Evolutionary conservation across 208 protist species (phyloP).

Genomic region (Perkinsela sp.): DNA sequence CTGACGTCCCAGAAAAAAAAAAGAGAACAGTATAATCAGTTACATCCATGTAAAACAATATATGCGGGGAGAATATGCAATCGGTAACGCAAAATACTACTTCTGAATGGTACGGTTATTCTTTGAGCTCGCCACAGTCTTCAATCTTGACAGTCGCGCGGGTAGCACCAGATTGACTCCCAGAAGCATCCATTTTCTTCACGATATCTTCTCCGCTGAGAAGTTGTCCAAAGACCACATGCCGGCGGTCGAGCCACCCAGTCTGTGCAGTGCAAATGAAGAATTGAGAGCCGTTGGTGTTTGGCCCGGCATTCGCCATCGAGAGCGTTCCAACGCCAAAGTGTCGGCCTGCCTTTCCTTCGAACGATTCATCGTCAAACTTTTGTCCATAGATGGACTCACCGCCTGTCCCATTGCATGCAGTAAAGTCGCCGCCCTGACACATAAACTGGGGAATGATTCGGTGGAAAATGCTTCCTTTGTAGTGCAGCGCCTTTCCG

Average conservation of each 20-base stretch:
- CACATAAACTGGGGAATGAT: slow-evolving; percentile 72
- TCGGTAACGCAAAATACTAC: too few relatives aligned
- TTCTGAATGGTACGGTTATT: too few relatives aligned
- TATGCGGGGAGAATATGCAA: too few relatives aligned
- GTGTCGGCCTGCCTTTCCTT: slow-evolving; percentile 37
- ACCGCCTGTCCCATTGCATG: slow-evolving; percentile 60
- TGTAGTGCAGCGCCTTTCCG: slow-evolving; percentile 73
- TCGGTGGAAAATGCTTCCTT: slow-evolving; percentile 77
- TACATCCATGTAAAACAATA: too few relatives aligned
- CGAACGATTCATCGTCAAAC: slow-evolving; percentile 75
- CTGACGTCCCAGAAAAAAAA: too few relatives aligned
- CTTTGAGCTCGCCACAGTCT: slow-evolving; percentile 34
- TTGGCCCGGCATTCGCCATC: slow-evolving; percentile 32
- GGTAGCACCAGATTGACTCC: slow-evolving; percentile 29
- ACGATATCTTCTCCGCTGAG: slow-evolving; percentile 53
- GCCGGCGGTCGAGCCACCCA: slow-evolving; percentile 59
- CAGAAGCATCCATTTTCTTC: slow-evolving; percentile 24
- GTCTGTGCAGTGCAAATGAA: slow-evolving; percentile 30
- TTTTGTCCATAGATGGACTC: slow-evolving; percentile 67
- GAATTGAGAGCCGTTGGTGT: slow-evolving; percentile 56
- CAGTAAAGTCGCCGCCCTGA: slow-evolving; percentile 83
- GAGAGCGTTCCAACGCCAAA: slow-evolving; percentile 24
- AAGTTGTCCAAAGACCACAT: slow-evolving; percentile 77
- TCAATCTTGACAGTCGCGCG: slow-evolving; percentile 25
- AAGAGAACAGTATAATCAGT: too few relatives aligned